Conservation (phyloP, 345 rosid genomes). For the Populus euphratica region DNA sequence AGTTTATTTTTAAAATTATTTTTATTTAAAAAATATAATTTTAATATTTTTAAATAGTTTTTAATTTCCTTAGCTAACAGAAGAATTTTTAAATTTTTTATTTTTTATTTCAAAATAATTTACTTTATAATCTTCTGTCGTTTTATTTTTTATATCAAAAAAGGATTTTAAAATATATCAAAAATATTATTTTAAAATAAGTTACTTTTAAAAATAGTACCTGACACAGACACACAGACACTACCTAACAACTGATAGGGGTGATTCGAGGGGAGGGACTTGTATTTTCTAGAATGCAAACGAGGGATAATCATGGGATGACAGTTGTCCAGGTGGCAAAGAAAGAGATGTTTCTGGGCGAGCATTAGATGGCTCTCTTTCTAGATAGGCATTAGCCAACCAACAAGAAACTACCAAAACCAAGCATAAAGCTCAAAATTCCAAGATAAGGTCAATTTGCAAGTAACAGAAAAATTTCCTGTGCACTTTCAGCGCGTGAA, state of each 20-base stretch:
- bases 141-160: too few species aligned
- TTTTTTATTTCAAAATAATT: too few species aligned
- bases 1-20: neutral
- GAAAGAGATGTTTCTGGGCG: neutral
- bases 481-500: neutral
- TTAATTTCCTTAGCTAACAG: too few species aligned
- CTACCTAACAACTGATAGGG: too few species aligned
- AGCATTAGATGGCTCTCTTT: conserved; percentile 20
- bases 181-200: too few species aligned
- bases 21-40: too few species aligned
- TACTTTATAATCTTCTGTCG: too few species aligned
- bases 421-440: neutral
- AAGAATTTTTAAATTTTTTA: too few species aligned
- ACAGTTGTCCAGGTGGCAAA: conserved; percentile 15
- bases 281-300: neutral
- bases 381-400: conserved; percentile 16
- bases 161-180: too few species aligned
- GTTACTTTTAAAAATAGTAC: too few species aligned
- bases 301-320: conserved; percentile 4
- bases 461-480: neutral
- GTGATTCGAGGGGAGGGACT: neutral
- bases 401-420: conserved; percentile 23
- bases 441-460: neutral
- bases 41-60: too few species aligned
- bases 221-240: too few species aligned